Evolutionary conservation across 495 filamentous ascomycete genomes (phyloP).

Genomic region (Tuber indicum): DNA sequence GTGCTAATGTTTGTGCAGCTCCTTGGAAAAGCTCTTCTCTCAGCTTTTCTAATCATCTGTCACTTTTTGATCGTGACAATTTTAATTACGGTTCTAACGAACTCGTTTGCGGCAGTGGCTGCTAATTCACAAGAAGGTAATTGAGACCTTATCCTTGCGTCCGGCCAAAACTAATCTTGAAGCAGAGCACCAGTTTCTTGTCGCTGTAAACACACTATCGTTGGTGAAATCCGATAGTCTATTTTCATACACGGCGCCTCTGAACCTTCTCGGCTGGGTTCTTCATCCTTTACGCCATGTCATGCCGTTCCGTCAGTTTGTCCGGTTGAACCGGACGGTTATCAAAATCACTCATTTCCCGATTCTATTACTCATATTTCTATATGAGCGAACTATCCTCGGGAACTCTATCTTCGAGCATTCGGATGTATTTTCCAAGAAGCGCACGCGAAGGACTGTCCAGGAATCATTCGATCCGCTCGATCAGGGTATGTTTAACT

Average conservation of each 20-base stretch:
- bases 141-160: background rate
- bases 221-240: slow-evolving; percentile 94
- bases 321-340: slow-evolving; percentile 71
- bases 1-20: slow-evolving; percentile 13
- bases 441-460: background rate
- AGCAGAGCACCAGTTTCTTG: slow-evolving; percentile 55
- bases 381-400: slow-evolving; percentile 75
- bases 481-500: background rate
- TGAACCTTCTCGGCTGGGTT: slow-evolving; percentile 82
- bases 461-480: background rate
- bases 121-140: slow-evolving; percentile 74
- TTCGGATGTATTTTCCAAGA: slow-evolving; percentile 58
- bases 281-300: slow-evolving; percentile 70
- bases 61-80: slow-evolving; percentile 94
- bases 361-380: slow-evolving; percentile 71
- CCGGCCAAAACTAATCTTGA: background rate
- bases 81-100: slow-evolving; percentile 83
- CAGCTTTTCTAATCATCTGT: slow-evolving; percentile 80
- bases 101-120: slow-evolving; percentile 88
- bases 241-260: slow-evolving; percentile 84
- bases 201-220: slow-evolving; percentile 88
- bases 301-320: slow-evolving; percentile 70
- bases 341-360: slow-evolving; percentile 90
- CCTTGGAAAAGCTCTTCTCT: slow-evolving; percentile 66
- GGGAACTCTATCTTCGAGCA: slow-evolving; percentile 64